phyloP scores from a whole-genome alignment of 2,329 filamentous ascomycete genomes.

The Penicillium crustosum region DNA sequence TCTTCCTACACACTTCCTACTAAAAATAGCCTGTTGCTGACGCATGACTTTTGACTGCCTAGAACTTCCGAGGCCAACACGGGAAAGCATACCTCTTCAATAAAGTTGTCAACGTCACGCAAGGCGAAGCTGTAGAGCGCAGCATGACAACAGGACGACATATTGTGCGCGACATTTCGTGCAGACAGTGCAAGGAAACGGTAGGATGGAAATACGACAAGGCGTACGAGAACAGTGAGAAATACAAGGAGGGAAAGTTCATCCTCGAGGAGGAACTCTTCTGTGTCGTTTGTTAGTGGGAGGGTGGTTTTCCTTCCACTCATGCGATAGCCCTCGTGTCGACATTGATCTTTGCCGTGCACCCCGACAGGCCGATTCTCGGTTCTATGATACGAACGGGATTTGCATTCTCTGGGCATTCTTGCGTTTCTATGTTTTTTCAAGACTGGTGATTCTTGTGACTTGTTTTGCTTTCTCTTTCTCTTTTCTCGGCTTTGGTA shows the following conservation, averaged over 20 bases:
- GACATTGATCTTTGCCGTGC: background rate
- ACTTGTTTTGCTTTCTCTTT: conserved; percentile 2
- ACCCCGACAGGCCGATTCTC: background rate
- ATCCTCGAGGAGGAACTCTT: conserved; percentile 91
- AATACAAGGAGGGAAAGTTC: conserved; percentile 99
- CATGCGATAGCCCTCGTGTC: background rate
- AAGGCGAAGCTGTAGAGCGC: conserved; percentile 80
- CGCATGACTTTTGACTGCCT: conserved; percentile 14
- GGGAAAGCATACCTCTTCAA: conserved; percentile 98
- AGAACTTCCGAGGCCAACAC: conserved; percentile 98
- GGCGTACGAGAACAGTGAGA: conserved; percentile 86
- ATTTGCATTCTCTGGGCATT: conserved; percentile 7
- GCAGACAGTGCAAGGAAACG: conserved; percentile 84
- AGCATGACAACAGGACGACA: conserved; percentile 98
- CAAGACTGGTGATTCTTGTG: conserved; percentile 16
- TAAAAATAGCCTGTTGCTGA: conserved; percentile 10
- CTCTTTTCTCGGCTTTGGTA: conserved; percentile 15
- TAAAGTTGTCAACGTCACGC: conserved; percentile 84
- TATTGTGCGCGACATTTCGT: conserved; percentile 88
- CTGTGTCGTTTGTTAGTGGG: conserved; percentile 65
- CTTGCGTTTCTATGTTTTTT: background rate
- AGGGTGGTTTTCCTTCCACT: background rate
- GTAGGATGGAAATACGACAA: conserved; percentile 99
- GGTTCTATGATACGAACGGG: background rate
- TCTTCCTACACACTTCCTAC: background rate